phyloP scores from a whole-genome alignment of 768 basidiomycete species.

The Fomitopsis serialis region DNA sequence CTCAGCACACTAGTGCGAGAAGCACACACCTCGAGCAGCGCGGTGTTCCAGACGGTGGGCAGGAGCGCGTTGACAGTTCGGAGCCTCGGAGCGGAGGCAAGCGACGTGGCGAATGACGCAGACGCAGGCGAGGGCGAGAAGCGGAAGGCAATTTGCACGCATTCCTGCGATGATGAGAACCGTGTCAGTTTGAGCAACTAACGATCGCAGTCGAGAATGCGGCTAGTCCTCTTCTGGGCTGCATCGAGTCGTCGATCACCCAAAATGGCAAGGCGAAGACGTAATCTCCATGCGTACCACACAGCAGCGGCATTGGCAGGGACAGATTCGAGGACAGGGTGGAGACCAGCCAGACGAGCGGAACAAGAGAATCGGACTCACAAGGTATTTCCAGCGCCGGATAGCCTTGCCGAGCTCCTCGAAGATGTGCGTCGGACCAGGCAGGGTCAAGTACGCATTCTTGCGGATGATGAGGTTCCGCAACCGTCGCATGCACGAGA shows the following conservation, averaged over 20 bases:
- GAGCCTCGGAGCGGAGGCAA: conserved; percentile 37
- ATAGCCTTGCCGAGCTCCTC: conserved; percentile 41
- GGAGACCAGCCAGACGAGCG: not conserved
- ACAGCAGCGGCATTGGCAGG: not conserved
- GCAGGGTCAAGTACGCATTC: conserved; percentile 50
- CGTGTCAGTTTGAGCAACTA: not conserved
- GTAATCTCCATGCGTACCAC: not conserved
- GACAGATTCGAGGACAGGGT: not conserved
- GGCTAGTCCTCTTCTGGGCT: not conserved
- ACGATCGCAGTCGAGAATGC: not conserved
- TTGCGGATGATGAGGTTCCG: conserved; percentile 50
- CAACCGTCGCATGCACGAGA: conserved; percentile 33
- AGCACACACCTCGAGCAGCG: conserved; percentile 41
- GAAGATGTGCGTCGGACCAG: conserved; percentile 40
- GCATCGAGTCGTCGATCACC: not conserved
- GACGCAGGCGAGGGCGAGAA: conserved; percentile 36
- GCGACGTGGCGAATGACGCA: conserved; percentile 29
- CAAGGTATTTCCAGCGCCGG: conserved; percentile 38
- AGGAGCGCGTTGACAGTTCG: conserved; percentile 47
- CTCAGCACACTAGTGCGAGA: not conserved
- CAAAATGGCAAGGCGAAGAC: not conserved
- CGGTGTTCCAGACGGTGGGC: conserved; percentile 54
- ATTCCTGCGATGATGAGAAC: conserved; percentile 34
- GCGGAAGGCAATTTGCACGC: conserved; percentile 49
- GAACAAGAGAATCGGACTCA: conserved; percentile 26